Conservation (phyloP, 2,329 filamentous ascomycete species). For the Sclerotinia nivalis region DNA sequence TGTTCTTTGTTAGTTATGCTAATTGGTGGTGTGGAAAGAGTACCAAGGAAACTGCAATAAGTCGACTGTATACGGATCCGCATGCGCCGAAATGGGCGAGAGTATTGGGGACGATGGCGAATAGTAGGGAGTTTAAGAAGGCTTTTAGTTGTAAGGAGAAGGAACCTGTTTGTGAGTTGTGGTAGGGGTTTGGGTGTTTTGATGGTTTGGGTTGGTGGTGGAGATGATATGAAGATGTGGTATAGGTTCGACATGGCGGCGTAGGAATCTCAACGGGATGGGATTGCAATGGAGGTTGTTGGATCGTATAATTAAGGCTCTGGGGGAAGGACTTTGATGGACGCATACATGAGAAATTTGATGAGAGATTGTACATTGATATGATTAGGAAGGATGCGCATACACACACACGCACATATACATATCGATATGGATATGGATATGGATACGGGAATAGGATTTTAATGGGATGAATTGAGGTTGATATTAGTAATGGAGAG, state of each 20-base stretch:
- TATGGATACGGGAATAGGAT: not conserved
- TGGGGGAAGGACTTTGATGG: not conserved
- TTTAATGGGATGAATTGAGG: too few species aligned
- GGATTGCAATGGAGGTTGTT: not conserved
- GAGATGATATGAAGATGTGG: too few species aligned
- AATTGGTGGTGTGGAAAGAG: slow-evolving; percentile 69
- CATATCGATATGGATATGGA: not conserved
- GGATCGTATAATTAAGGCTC: not conserved
- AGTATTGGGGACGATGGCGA: slow-evolving; percentile 63
- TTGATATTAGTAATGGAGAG: too few species aligned
- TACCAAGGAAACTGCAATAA: slow-evolving; percentile 57
- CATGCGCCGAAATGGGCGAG: slow-evolving; percentile 66
- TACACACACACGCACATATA: not conserved
- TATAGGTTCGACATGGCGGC: too few species aligned
- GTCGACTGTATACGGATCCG: slow-evolving; percentile 60
- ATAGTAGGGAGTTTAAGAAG: slow-evolving; percentile 66
- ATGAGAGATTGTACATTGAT: not conserved
- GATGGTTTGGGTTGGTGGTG: not conserved
- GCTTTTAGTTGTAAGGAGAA: slow-evolving; percentile 65
- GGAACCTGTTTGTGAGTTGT: slow-evolving; percentile 68
- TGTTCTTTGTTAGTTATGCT: slow-evolving; percentile 67
- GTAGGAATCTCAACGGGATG: not conserved
- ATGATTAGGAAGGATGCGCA: not conserved
- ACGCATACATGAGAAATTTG: not conserved
- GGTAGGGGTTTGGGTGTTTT: slow-evolving; percentile 47